Percentiles rank a stretch among this genome's conserved stretches.
Conservation (phyloP, 1,284 basidiomycete genomes). For the Leccinum ambiguum region DNA sequence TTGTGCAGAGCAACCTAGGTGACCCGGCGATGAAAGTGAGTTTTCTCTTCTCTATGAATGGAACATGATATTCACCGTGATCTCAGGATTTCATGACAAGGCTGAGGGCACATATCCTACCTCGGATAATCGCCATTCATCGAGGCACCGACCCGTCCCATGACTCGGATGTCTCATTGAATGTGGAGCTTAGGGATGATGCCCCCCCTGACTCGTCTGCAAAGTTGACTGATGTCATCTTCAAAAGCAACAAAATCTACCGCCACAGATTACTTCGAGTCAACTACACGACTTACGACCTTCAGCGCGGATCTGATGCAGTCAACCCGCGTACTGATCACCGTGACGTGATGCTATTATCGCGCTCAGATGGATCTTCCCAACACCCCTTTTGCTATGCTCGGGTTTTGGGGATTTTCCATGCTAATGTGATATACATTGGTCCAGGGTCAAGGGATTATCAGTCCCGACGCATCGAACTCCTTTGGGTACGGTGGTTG, state of each 20-base stretch:
- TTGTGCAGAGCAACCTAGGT: not conserved
- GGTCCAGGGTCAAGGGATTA: not conserved
- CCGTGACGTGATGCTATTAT: conserved; percentile 1
- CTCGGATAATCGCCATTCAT: not conserved
- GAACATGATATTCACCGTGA: not conserved
- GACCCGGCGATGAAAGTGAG: not conserved
- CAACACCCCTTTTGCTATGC: not conserved
- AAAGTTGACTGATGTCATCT: not conserved
- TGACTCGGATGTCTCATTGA: not conserved
- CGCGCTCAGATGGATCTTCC: not conserved
- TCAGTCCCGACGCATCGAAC: not conserved
- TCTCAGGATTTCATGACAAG: not conserved
- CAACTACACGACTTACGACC: not conserved
- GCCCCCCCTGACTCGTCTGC: not conserved
- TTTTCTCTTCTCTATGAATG: not conserved
- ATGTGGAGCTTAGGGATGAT: not conserved
- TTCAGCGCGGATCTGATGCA: not conserved
- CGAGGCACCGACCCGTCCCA: not conserved
- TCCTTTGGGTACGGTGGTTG: not conserved
- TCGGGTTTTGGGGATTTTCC: not conserved
- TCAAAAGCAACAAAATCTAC: conserved; percentile 1
- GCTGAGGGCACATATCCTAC: not conserved
- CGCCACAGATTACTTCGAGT: not conserved
- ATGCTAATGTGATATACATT: not conserved
- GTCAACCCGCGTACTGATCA: not conserved